Evolutionary conservation across 352 stramenopile genomes (phyloP), one percentile per base, ranked within the genome.

Genomic region (Globisporangium cederbergense): DNA sequence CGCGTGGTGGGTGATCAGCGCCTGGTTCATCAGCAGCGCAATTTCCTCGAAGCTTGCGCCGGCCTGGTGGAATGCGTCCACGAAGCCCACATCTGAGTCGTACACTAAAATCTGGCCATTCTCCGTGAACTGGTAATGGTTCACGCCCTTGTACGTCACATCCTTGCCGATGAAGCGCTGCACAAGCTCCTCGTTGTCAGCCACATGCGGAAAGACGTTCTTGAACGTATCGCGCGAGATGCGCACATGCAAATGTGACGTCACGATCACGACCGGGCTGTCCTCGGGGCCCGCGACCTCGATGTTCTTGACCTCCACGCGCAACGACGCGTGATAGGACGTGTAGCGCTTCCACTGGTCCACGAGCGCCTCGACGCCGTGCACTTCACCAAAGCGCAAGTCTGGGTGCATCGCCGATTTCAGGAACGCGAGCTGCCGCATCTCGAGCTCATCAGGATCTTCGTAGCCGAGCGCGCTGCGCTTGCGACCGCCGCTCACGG

Each of bases 61-160:
- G 28, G 83, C 76, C 22, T 65, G 45, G 5, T 80, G 42, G 42
- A 88, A 65, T 0, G 77, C 79, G 38, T 77, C 75, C 3, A 86
- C 73, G 45, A 90, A 87, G 42, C 77, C 78, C 9, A 88, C 81
- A 38, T 89, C 70, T 5, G 76, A 74, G 61, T 89, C 77, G 67
- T 88, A 91, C 52, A 77, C 43, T 13, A 75, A 20, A 61, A 90
- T 77, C 36, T 74, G 75, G 6, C 72, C 77, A 4, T 79, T 59
- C 2, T 67, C 18, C 7, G 69, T 73, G 53, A 88, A 91, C 22
- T 84, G 62, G 60, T 88, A 81, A 30, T 71, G 72, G 62, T 88
- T 91, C 28, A 83, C 61, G 13, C 73, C 72, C 1, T 66, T 64
- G 47, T 89, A 89, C 10, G 70, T 70, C 28, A 91, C 68, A 16